Evolutionary conservation across 2,329 filamentous ascomycete genomes (phyloP).

Genomic region (Oidium heveae): DNA sequence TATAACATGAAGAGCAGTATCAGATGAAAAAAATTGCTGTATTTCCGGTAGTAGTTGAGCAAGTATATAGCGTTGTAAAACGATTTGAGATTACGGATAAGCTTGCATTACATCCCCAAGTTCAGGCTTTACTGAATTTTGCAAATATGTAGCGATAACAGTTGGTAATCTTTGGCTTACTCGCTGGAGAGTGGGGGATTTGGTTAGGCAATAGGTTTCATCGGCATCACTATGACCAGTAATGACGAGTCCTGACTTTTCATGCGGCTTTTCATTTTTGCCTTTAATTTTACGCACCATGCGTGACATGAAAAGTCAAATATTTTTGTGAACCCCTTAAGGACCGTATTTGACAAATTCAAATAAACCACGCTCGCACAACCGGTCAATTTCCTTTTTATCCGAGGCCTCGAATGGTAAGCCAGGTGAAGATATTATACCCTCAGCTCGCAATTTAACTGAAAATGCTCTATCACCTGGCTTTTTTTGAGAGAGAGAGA

Average conservation of each 20-base stretch:
- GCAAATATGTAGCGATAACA: not conserved
- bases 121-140: not conserved
- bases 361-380: not conserved
- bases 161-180: not conserved
- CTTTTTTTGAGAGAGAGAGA: not conserved
- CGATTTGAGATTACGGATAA: not conserved
- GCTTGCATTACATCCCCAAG: not conserved
- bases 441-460: not conserved
- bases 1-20: not conserved
- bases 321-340: not conserved
- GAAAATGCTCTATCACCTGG: not conserved
- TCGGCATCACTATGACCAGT: not conserved
- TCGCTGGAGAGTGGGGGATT: not conserved
- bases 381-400: not conserved
- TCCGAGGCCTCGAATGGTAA: slow-evolving; percentile 1
- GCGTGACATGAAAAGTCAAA: not conserved
- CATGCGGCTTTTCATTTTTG: not conserved
- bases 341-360: not conserved
- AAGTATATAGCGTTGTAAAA: not conserved
- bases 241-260: not conserved
- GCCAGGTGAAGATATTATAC: not conserved
- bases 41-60: not conserved
- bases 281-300: not conserved
- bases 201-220: not conserved
- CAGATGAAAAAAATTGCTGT: not conserved